Evolutionary conservation across 345 rosid species (phyloP), one percentile per base, ranked within the genome.

Genomic region (Anastatica hierochuntica): DNA sequence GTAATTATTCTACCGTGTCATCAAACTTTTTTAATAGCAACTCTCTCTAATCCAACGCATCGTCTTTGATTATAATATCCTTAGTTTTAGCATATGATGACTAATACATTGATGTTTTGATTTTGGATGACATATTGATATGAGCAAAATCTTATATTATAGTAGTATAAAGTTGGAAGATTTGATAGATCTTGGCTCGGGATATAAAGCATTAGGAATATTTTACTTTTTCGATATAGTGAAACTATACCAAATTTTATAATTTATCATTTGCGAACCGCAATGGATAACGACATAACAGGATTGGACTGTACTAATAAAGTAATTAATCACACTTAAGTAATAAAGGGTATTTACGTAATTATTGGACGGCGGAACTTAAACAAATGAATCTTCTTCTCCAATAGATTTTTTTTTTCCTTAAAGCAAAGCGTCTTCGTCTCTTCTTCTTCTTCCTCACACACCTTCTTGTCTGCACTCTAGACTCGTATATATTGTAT

Each of bases 391-490:
- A 53, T 53, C n/a, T n/a, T n/a, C n/a, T n/a, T n/a, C n/a, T n/a
- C n/a, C n/a, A 21, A 3, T 37, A 52, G 38, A 58, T 46, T 46
- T 52, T 41, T 26, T 2, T 4, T 16, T 52, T 36, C 27, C 67
- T 16, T 58, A 58, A 58, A 66, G 50, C 66, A 67, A 51, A 53
- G 66, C 66, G 61, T 60, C 62, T 30, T 51, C 56, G 44, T 30
- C 45, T 45, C 61, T 46, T 51, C 70, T 58, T 60, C 71, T 51
- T 34, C 54, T 19, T 43, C 34, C 14, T 58, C 49, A 12, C 39
- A 19, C 36, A 2, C 29, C 42, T 23, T 45, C 59, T 50, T 65
- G 44, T 52, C 53, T 48, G 12, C 49, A 44, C 9, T 24, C 53
- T 35, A 15, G 36, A 42, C 53, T 58, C 46, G 19, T 66, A 51